Evolutionary conservation across 371 early-diverging fungal genomes (phyloP), one percentile per base, ranked within the genome.

Genomic region (Chytridium lagenaria): DNA sequence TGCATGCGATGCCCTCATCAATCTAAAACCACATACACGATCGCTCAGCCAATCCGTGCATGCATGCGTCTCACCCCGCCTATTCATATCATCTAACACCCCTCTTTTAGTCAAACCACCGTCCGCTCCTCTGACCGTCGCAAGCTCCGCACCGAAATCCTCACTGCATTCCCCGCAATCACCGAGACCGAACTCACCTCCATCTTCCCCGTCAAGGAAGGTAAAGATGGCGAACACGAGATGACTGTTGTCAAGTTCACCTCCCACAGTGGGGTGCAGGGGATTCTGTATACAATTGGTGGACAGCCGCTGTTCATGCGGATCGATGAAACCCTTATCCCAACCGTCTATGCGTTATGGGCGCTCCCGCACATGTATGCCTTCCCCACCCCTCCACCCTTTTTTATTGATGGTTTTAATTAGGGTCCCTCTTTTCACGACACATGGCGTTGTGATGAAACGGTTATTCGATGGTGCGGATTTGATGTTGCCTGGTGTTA

Each of bases 401-500:
- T 44, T 44, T 44, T 19, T 44, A 19, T 44, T 7, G 44, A 19
- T 44, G 44, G 44, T 44, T 44, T 44, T 44, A 12, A 44, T 26
- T 55, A 61, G 61, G 61, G 34, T 77, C 10, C 74, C 77, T 0
- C 1, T 37, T 30, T 49, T 83, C 19, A 28, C 55, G 30, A 83
- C 83, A 15, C 77, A 77, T 30, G 69, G 68, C 3, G 61, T 69
- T 23, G 83, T 83, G n/a, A 55, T 77, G 69, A 50, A 70, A n/a
- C 59, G 72, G 34, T 65, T 83, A 49, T 66, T 73, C 37, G 73
- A 76, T 67, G 79, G 83, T 22, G 83, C 83, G 7, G 83, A 83
- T 74, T 68, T 83, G 63, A 83, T 83, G 83, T 71, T 78, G 34
- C 83, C 83, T 3, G 83, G 83, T 16, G 80, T 83, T 26, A 64